phyloP scores from a whole-genome alignment of 106 monocot species.

The Dendrobium chrysotoxum region DNA sequence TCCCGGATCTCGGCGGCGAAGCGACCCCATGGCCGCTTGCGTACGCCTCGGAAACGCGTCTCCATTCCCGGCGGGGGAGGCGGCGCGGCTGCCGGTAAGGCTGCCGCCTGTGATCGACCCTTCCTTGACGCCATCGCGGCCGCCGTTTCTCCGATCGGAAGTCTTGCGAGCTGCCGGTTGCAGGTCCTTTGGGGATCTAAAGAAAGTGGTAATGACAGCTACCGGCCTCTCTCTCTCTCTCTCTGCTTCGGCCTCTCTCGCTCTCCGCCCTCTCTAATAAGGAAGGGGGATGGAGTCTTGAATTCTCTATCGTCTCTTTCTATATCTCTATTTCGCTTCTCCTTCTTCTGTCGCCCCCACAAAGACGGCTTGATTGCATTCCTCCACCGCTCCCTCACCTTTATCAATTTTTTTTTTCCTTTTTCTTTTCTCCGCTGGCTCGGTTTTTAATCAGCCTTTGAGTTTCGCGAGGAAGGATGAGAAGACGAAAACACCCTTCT shows the following conservation, averaged over 20 bases:
- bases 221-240: neutral
- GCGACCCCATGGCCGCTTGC: slow-evolving; percentile 38
- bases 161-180: neutral
- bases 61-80: neutral
- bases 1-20: slow-evolving; percentile 41
- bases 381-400: neutral
- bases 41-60: slow-evolving; percentile 21
- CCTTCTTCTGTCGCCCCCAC: neutral
- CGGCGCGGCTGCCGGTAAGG: neutral
- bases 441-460: neutral
- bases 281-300: neutral
- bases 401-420: neutral
- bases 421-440: neutral
- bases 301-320: slow-evolving; percentile 6
- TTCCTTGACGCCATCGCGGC: neutral
- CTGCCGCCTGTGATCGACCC: neutral
- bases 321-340: neutral
- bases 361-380: neutral
- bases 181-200: neutral
- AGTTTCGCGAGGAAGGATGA: neutral
- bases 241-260: neutral
- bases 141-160: neutral
- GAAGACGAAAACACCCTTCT: neutral
- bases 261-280: neutral
- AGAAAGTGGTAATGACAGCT: neutral